Base-by-base conservation (phyloP, 2,329 filamentous ascomycete genomes). In the Talaromyces sp. region DNA sequence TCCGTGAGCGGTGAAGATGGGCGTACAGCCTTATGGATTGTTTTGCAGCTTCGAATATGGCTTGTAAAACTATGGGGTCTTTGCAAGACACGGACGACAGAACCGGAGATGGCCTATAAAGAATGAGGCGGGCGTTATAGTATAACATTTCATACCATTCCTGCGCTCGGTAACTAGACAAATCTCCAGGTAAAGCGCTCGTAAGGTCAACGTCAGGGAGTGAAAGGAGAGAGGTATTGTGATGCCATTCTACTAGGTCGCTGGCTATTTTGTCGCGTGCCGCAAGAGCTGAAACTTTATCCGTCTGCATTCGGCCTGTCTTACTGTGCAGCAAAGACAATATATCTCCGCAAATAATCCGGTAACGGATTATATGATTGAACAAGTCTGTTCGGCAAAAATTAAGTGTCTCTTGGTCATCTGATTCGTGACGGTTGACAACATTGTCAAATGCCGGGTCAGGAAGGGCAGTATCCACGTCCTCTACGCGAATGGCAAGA, bases 101-200 rank as follows among this genome's bases (percentile, higher is more conserved):
- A 19, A 68, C 72, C 2, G 73, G 75, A 4, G 74, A 78, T 0
- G 78, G 78, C 0, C 78, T 70, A 55, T 75, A 80, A 0, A 80
- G 69, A 69, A 80, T 76, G 1, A 80, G 63, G 13, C 78, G 71
- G 0, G 72, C 77, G 46, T 80, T 80, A 38, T 78, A 73, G 32
- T 78, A 79, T 0, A 80, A 58, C 4, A 80, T 64, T 1, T 75
- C 71, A 63, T 78, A 80, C 78, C 78, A 80, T 17, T 76, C 75
- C 2, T 69, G 70, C 0, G 74, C 76, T 0, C 73, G 67, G 24
- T 78, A 79, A 55, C 77, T 78, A 0, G 78, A 79, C 0, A 71
- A 66, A 4, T 70, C 21, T 21, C 21, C 43, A 19, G 69, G 1
- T 65, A 62, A 0, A 64, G 63, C 1, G 66, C 62, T 19, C 59